Base-by-base conservation (phyloP, 768 basidiomycete species). In the Phallus indusiatus region DNA sequence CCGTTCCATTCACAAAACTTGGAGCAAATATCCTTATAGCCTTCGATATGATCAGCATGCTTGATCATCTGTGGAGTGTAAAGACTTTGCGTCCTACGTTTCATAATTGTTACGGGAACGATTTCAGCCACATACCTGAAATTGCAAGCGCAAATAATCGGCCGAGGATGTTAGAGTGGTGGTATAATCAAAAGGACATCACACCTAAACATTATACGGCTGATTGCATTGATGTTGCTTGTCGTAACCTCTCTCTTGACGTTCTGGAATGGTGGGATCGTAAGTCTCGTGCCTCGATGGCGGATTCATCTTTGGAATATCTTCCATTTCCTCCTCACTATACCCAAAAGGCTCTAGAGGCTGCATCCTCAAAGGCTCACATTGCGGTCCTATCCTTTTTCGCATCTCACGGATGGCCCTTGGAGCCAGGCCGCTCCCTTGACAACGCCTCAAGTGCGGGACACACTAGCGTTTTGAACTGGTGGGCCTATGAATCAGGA, bases 351-450 rank as follows among this genome's bases (percentile, higher is more conserved):
- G 84, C 90, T 1, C 81, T 93, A 36, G 87, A 90, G 65, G 79
- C 82, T 61, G 90, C 90, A 5, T 88, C 86, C 59, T 78, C 86
- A 17, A 89, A 84, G 67, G 87, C 86, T 61, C 85, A 83, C 64
- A 74, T 90, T n/a, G 73, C 78, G 4, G 83, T 90, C 5, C 78
- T 93, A 47, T 84, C 87, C 36, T 59, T 59, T 21, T 59, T 59
- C 34, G 33, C 35, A 16, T 14, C 9, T 16, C 57, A 53, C 36
- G 24, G 49, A 16, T 93, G 90, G 90, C 79, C 81, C 11, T 81
- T 93, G 64, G 90, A 90, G 69, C 82, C 91, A 21, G 90, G 90
- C 2, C 83, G 88, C 42, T 86, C 84, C 20, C 87, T 93, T 81
- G 90, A 93, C 67, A 83, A 84, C 77, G 90, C 91, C 12, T 86